A percentile compares a stretch with the other conserved stretches of the same genome.
Conservation (phyloP, 192 early-diverging fungal species). For the Podila minutissima region DNA sequence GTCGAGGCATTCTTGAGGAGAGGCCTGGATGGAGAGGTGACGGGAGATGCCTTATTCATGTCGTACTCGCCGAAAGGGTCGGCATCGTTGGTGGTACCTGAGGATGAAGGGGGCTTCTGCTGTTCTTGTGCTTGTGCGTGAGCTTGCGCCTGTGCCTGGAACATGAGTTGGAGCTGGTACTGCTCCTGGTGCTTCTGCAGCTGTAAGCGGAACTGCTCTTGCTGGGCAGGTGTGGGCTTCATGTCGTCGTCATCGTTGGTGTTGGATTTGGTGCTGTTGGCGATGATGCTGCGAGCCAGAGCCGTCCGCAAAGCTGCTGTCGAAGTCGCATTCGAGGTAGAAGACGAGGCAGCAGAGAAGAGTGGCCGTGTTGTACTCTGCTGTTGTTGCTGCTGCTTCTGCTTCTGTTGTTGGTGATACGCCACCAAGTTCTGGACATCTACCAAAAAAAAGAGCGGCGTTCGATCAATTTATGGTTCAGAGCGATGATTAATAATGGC, state of each 20-base stretch:
- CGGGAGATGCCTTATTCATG: conserved; percentile 10
- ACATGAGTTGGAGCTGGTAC: conserved; percentile 31
- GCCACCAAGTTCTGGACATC: conserved; percentile 19
- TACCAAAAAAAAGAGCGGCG: neutral
- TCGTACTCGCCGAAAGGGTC: conserved; percentile 38
- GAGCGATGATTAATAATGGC: neutral
- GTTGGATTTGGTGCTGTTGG: conserved; percentile 13
- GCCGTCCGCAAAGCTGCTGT: neutral
- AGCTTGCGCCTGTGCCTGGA: conserved; percentile 25
- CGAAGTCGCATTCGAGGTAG: neutral
- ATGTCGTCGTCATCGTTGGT: conserved; percentile 29
- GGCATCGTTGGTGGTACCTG: conserved; percentile 22
- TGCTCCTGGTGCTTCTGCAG: conserved; percentile 46
- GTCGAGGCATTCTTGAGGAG: neutral
- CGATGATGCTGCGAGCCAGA: conserved; percentile 1
- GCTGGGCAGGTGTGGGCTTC: conserved; percentile 44
- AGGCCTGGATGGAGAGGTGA: neutral
- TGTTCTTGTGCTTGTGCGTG: conserved; percentile 15
- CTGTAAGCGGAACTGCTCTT: conserved; percentile 47
- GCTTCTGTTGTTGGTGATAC: conserved; percentile 13
- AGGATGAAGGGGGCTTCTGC: neutral
- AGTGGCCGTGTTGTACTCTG: neutral
- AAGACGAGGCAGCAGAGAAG: neutral
- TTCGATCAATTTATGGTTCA: neutral
- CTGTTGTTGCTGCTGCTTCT: conserved; percentile 2